phyloP scores from a whole-genome alignment of 202 grass and related monocot species.

The Panicum virgatum region DNA sequence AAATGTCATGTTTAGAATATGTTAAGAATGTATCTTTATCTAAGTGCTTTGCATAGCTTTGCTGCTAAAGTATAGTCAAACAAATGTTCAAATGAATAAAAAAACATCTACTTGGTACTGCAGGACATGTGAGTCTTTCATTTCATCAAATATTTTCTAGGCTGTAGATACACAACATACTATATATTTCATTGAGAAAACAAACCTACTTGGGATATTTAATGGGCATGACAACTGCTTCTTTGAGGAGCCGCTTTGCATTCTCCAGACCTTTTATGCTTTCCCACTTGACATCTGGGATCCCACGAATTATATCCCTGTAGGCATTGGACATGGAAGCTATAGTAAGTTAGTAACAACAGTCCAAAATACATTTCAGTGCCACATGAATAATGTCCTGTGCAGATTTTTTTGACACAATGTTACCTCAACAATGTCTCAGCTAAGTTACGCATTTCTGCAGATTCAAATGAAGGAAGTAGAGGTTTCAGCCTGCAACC shows the following conservation, averaged over 20 bases:
- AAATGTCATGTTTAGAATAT: not conserved
- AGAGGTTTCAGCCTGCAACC: slow-evolving; percentile 74
- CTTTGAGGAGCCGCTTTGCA: slow-evolving; percentile 93
- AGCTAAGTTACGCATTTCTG: slow-evolving; percentile 79
- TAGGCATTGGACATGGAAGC: slow-evolving; percentile 22
- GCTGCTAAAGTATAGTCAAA: not conserved
- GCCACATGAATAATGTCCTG: not conserved
- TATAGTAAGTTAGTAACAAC: not conserved
- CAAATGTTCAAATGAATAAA: not conserved
- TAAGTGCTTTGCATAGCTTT: not conserved
- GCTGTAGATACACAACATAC: not conserved
- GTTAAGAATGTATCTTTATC: not conserved
- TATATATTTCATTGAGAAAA: slow-evolving; percentile 29
- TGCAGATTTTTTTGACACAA: not conserved
- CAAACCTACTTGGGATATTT: slow-evolving; percentile 94
- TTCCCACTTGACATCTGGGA: slow-evolving; percentile 98
- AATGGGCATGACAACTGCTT: slow-evolving; percentile 97
- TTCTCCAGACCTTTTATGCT: slow-evolving; percentile 95
- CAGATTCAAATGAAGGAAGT: slow-evolving; percentile 92
- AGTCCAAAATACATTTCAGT: slow-evolving; percentile 4
- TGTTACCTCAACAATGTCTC: slow-evolving; percentile 81
- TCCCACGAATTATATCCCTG: slow-evolving; percentile 93
- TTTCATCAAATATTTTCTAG: not conserved
- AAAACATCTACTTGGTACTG: not conserved
- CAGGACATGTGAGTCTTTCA: not conserved